A percentile compares a stretch with the other conserved stretches of the same genome.
phyloP scores from a whole-genome alignment of 352 stramenopile genomes.

The Phytopythium helicoides region DNA sequence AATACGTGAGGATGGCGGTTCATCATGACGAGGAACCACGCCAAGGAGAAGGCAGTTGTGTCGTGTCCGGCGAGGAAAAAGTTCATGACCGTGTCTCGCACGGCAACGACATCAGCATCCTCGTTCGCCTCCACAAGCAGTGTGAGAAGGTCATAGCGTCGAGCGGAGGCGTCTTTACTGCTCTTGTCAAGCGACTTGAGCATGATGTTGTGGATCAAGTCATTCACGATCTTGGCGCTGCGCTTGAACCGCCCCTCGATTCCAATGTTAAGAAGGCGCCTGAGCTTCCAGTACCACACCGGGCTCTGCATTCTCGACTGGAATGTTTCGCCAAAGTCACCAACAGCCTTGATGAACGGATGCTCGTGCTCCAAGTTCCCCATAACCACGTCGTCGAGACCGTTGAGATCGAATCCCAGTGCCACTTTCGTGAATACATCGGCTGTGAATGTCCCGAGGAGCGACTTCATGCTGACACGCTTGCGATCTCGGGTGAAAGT shows the following conservation, averaged over 20 bases:
- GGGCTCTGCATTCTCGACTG: constrained; percentile 28
- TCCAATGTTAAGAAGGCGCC: constrained; percentile 31
- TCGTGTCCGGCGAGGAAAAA: constrained; percentile 65
- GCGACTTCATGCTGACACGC: too few species aligned
- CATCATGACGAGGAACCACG: constrained; percentile 69
- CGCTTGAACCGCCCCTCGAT: too few species aligned
- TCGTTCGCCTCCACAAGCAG: constrained; percentile 40
- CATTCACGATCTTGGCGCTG: too few species aligned
- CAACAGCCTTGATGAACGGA: constrained; percentile 24
- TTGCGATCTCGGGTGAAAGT: constrained; percentile 49
- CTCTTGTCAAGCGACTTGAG: too few species aligned
- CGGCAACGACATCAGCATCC: constrained; percentile 23
- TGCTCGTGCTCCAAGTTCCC: constrained; percentile 29
- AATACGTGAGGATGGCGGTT: constrained; percentile 42
- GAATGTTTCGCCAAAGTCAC: constrained; percentile 23
- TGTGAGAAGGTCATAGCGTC: constrained; percentile 32
- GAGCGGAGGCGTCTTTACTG: too few species aligned
- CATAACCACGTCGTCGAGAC: constrained; percentile 22
- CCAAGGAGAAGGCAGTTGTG: constrained; percentile 51
- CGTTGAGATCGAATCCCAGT: constrained; percentile 54
- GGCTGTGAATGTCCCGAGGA: too few species aligned
- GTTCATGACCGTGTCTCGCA: constrained; percentile 59
- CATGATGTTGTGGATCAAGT: too few species aligned
- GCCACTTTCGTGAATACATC: constrained; percentile 70
- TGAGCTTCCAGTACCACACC: constrained; percentile 34